phyloP scores from a whole-genome alignment of 805 yeast genomes.

The Lipomyces starkeyi region DNA sequence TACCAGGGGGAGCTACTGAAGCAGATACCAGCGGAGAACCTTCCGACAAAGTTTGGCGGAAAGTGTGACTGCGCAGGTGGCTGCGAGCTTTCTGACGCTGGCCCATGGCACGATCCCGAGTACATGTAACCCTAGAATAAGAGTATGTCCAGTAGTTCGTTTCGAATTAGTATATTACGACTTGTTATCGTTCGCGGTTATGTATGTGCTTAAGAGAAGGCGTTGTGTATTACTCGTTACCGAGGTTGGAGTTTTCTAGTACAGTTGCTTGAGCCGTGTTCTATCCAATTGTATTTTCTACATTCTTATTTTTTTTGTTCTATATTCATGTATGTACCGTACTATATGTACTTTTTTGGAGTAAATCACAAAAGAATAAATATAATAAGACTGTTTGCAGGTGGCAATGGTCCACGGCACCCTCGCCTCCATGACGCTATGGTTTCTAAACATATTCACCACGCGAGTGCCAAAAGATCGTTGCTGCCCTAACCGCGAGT shows the following conservation, averaged over 20 bases:
- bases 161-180: background rate
- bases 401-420: background rate
- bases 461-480: background rate
- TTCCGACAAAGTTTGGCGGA: conserved; percentile 93
- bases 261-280: background rate
- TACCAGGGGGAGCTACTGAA: conserved; percentile 83
- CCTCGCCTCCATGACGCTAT: background rate
- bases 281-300: background rate
- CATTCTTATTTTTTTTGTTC: background rate
- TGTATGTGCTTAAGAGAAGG: background rate
- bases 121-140: conserved; percentile 53
- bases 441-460: background rate
- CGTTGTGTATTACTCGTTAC: background rate
- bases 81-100: conserved; percentile 83
- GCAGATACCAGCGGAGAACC: conserved; percentile 91
- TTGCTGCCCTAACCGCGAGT: background rate
- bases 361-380: background rate
- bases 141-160: background rate
- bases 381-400: background rate
- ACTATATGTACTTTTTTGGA: background rate
- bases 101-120: conserved; percentile 95
- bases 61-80: conserved; percentile 72
- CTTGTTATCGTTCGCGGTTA: background rate
- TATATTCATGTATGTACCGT: background rate
- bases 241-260: background rate